Conservation (phyloP, 176 grass and related monocot genomes). For the Aegilops bicornis region DNA sequence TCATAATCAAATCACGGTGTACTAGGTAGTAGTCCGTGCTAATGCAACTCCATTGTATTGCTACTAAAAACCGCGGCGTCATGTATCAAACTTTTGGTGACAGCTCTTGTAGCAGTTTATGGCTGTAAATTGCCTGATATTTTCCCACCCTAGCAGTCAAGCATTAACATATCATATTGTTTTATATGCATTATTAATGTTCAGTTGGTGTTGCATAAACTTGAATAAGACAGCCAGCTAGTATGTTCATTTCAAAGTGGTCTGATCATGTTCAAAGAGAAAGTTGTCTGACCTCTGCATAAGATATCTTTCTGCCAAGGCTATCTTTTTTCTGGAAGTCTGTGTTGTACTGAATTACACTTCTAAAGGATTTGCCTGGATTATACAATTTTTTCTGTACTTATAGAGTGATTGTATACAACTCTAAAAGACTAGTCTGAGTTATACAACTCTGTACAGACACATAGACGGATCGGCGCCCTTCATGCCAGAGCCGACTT, state of each 20-base stretch:
- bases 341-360: neutral
- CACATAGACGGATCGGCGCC: too few species aligned
- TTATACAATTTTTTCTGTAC: neutral
- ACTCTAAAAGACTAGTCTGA: neutral
- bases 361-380: neutral
- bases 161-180: neutral
- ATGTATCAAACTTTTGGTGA: neutral
- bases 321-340: neutral
- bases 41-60: slow-evolving; percentile 16
- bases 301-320: neutral
- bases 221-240: neutral
- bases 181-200: neutral
- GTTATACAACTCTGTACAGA: neutral
- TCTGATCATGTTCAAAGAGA: neutral
- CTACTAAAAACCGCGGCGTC: neutral
- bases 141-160: neutral
- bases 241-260: neutral
- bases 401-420: neutral
- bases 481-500: too few species aligned
- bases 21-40: slow-evolving; percentile 22
- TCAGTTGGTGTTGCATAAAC: neutral
- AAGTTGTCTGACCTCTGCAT: neutral
- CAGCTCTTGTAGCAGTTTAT: neutral
- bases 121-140: neutral
- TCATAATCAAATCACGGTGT: slow-evolving; percentile 29